Conservation (phyloP, 1,284 basidiomycete genomes). For the Tylopilus orsonianus region DNA sequence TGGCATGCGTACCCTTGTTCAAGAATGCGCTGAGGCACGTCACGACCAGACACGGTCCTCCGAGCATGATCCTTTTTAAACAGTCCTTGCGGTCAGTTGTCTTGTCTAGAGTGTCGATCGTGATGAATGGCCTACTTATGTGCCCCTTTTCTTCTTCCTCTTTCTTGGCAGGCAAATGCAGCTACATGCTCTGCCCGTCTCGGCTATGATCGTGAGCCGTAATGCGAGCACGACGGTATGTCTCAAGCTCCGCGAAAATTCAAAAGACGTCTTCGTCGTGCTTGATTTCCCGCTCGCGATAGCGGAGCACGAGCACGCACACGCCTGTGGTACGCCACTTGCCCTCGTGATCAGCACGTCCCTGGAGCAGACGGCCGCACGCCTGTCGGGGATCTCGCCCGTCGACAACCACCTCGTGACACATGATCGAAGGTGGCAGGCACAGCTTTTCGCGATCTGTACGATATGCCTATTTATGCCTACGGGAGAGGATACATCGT, state of each 20-base stretch:
- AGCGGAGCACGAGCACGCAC: not conserved
- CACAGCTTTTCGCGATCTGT: slow-evolving; percentile 55
- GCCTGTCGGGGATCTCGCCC: slow-evolving; percentile 47
- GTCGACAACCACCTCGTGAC: slow-evolving; percentile 46
- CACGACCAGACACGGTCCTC: slow-evolving; percentile 16
- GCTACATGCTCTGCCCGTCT: slow-evolving; percentile 10
- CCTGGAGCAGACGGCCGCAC: slow-evolving; percentile 41
- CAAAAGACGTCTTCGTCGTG: slow-evolving; percentile 22
- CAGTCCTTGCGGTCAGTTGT: slow-evolving; percentile 24
- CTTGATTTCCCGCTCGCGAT: slow-evolving; percentile 17
- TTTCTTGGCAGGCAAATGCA: slow-evolving; percentile 25
- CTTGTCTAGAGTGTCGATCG: not conserved
- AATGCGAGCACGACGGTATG: slow-evolving; percentile 17
- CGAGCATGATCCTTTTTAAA: slow-evolving; percentile 27
- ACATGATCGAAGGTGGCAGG: slow-evolving; percentile 56
- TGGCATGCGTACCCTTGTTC: slow-evolving; percentile 25
- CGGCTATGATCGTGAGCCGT: slow-evolving; percentile 25
- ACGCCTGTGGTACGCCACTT: not conserved
- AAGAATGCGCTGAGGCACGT: slow-evolving; percentile 19
- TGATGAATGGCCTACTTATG: not conserved
- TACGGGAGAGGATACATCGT: not conserved
- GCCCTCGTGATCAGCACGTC: slow-evolving; percentile 32
- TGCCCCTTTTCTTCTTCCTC: not conserved
- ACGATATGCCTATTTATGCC: slow-evolving; percentile 53
- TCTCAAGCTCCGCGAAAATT: slow-evolving; percentile 21